phyloP scores from a whole-genome alignment of 257 asterid species.

The Solanum chmielewskii region DNA sequence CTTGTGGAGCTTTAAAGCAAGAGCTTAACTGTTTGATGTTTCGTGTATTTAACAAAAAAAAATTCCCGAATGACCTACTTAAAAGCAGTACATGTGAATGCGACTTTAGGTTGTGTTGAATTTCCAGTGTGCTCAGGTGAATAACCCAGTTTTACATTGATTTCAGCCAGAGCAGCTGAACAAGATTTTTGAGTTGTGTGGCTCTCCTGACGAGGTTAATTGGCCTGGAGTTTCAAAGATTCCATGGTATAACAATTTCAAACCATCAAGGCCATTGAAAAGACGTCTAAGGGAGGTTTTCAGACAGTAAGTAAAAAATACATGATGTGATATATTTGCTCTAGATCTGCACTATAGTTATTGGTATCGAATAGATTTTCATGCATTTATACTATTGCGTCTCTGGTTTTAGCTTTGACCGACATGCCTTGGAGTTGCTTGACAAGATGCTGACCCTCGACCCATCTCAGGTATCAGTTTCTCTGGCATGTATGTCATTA shows the following conservation, averaged over 20 bases:
- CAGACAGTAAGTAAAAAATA: conserved; percentile 51
- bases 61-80: background rate
- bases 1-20: background rate
- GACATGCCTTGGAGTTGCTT: conserved; percentile 85
- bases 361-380: background rate
- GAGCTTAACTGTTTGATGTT: background rate
- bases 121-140: background rate
- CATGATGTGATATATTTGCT: background rate
- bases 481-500: background rate
- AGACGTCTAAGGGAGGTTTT: conserved; percentile 78
- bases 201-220: conserved; percentile 80
- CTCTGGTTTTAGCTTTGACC: conserved; percentile 57
- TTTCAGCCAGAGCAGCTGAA: conserved; percentile 91
- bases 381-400: background rate
- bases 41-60: background rate
- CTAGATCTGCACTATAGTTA: background rate
- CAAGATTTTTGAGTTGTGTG: conserved; percentile 94
- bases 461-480: conserved; percentile 66
- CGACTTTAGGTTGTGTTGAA: background rate
- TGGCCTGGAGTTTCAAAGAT: conserved; percentile 99
- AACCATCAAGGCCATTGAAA: conserved; percentile 81
- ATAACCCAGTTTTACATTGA: background rate
- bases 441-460: conserved; percentile 82
- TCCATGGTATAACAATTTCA: conserved; percentile 92
- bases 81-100: background rate